phyloP scores from a whole-genome alignment of 768 basidiomycete species.

The Macrocybe gigantea region DNA sequence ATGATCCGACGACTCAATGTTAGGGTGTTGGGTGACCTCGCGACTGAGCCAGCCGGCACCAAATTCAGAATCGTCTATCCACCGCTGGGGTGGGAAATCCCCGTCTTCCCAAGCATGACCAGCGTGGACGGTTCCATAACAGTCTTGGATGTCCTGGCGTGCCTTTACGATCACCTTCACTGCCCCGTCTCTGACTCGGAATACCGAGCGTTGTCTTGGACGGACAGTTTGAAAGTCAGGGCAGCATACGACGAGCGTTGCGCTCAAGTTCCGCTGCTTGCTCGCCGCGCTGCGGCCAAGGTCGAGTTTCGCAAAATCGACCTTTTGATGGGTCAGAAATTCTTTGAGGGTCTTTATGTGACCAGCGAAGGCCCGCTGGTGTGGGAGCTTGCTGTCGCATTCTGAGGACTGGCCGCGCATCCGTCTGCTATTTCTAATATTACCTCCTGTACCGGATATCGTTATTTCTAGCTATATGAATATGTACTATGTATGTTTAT shows the following conservation, averaged over 20 bases:
- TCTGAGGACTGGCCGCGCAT: slow-evolving; percentile 1
- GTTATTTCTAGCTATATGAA: background rate
- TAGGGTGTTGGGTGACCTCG: slow-evolving; percentile 31
- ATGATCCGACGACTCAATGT: slow-evolving; percentile 15
- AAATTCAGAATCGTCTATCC: slow-evolving; percentile 28
- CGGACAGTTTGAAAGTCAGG: slow-evolving; percentile 30
- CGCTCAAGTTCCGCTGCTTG: slow-evolving; percentile 15
- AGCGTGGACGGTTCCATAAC: slow-evolving; percentile 27
- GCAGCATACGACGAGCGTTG: slow-evolving; percentile 41
- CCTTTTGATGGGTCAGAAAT: slow-evolving; percentile 39
- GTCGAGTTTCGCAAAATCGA: slow-evolving; percentile 46
- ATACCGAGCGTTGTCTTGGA: slow-evolving; percentile 30
- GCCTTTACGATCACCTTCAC: slow-evolving; percentile 43
- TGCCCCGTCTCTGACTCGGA: slow-evolving; percentile 37
- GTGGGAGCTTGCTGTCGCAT: slow-evolving; percentile 38
- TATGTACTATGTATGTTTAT: background rate
- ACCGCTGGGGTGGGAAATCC: slow-evolving; percentile 24
- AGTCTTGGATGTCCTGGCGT: slow-evolving; percentile 43
- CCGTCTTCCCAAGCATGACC: slow-evolving; percentile 22
- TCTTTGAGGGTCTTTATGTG: slow-evolving; percentile 46
- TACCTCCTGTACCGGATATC: background rate
- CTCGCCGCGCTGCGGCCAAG: slow-evolving; percentile 8
- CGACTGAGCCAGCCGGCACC: slow-evolving; percentile 35
- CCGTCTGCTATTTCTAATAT: background rate
- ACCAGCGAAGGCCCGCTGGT: slow-evolving; percentile 32